Evolutionary conservation across 306 rosid genomes (phyloP).

Genomic region (Lathyrus tuberosus): DNA sequence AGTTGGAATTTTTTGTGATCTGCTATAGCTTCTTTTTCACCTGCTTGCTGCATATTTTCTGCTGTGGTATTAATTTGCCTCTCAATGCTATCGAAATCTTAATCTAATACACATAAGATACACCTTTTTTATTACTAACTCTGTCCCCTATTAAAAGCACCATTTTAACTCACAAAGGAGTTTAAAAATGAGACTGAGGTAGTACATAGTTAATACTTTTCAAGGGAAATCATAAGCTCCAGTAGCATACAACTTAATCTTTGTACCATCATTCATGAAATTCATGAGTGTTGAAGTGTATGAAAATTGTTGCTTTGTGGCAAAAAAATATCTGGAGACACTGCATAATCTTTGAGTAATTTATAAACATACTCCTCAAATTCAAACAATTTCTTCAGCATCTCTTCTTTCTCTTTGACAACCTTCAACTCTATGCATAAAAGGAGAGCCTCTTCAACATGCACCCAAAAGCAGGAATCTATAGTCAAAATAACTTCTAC

Average conservation of each 20-base stretch:
- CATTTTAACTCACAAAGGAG: too few relatives aligned
- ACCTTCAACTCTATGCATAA: constrained; percentile 29
- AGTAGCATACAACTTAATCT: constrained; percentile 16
- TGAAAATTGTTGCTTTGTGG: constrained; percentile 11
- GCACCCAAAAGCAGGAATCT: constrained; percentile 75
- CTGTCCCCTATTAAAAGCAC: too few relatives aligned
- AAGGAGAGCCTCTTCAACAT: constrained; percentile 57
- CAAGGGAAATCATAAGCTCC: constrained; percentile 41
- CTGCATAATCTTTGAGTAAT: constrained; percentile 40
- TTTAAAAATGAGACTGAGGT: too few relatives aligned
- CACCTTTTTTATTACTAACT: too few relatives aligned
- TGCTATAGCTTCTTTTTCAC: too few relatives aligned
- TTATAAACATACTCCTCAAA: constrained; percentile 52
- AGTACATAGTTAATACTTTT: neutral
- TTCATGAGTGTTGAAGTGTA: constrained; percentile 30
- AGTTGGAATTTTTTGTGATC: too few relatives aligned
- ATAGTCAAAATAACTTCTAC: constrained; percentile 44
- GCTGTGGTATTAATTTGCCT: too few relatives aligned
- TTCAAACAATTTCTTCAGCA: neutral
- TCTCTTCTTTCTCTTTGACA: constrained; percentile 11
- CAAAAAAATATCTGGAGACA: constrained; percentile 67
- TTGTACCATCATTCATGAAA: constrained; percentile 38
- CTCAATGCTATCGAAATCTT: neutral
- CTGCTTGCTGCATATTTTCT: too few relatives aligned
- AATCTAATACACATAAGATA: neutral